Base-by-base conservation (phyloP, 2,329 filamentous ascomycete species). In the Hysterium pulicare region DNA sequence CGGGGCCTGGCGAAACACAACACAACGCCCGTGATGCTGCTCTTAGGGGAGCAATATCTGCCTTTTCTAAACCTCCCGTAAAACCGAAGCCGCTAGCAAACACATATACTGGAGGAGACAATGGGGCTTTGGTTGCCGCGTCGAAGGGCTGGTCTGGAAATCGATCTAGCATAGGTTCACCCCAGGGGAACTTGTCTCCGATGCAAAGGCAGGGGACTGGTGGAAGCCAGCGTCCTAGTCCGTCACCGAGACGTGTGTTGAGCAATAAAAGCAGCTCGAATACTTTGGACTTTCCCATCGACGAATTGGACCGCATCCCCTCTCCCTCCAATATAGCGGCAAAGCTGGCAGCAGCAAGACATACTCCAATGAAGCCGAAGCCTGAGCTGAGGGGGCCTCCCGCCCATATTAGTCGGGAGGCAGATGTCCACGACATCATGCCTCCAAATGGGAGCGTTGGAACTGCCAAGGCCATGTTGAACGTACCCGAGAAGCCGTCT, bases 241-340 rank as follows among this genome's bases (percentile, higher is more conserved):
- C 44, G 16, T 59, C 58, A 30, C 53, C 58, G 17, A 46, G 48
- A 43, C 47, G 53, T 40, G 35, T 42, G 19, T 41, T 46, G 43
- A 62, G 51, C 52, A 55, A 57, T 30, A 55, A 57, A 16, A 58
- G 46, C 45, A 62, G 57, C 51, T 57, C 62, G 17, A 54, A 51
- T 41, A 59, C 54, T 28, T 48, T 67, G 26, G 54, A 51, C 22
- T 52, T 67, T 21, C 61, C 61, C 33, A 52, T 51, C 5, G 57
- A 57, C 38, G 22, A 51, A 34, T 26, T 44, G 43, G 55, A 58
- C 40, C 61, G 56, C n/a, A 47, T 48, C 6, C 76, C 74, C 45
- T 82, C 76, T 34, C 74, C 81, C 5, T 84, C 79, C 4, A 77
- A 78, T 47, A 78, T 83, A 47, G 81, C 81, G 10, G 81, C 81